Percentiles rank a stretch among this genome's conserved stretches.
Evolutionary conservation across 2,329 filamentous ascomycete genomes (phyloP).

Genomic region (Aureobasidium sp.): DNA sequence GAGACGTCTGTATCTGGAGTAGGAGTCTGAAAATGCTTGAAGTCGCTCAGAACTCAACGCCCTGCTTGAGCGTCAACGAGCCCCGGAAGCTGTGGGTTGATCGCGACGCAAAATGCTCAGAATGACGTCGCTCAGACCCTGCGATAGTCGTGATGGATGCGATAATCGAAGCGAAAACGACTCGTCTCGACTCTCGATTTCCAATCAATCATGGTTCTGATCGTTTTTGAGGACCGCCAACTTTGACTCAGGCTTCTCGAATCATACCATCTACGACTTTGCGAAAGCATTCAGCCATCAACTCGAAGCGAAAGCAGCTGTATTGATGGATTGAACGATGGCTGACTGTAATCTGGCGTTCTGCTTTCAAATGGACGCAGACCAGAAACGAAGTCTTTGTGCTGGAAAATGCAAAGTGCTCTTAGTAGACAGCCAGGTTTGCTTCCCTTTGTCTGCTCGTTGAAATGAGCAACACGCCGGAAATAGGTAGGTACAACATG

Average conservation of each 20-base stretch:
- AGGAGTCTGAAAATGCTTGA: neutral
- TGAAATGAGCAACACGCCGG: slow-evolving; percentile 1
- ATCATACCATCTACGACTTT: neutral
- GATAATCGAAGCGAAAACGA: neutral
- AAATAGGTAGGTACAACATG: neutral
- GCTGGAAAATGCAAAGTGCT: neutral
- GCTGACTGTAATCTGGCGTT: neutral
- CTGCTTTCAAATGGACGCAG: neutral
- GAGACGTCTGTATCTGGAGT: neutral
- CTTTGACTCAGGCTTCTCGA: neutral
- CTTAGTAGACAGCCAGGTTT: neutral
- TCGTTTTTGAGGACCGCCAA: neutral
- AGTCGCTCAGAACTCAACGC: neutral
- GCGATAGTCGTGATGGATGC: neutral
- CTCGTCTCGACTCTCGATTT: neutral
- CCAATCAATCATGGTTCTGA: neutral
- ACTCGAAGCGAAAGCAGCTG: neutral
- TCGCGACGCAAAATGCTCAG: neutral
- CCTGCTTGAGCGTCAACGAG: neutral
- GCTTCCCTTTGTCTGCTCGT: neutral
- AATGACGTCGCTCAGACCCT: neutral
- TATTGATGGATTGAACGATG: neutral
- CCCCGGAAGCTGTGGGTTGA: neutral
- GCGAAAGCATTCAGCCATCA: neutral
- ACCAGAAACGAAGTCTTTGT: neutral